A percentile compares a stretch with the other conserved stretches of the same genome.
phyloP scores from a whole-genome alignment of 2,329 filamentous ascomycete species.

The Drechslerella dactyloides region DNA sequence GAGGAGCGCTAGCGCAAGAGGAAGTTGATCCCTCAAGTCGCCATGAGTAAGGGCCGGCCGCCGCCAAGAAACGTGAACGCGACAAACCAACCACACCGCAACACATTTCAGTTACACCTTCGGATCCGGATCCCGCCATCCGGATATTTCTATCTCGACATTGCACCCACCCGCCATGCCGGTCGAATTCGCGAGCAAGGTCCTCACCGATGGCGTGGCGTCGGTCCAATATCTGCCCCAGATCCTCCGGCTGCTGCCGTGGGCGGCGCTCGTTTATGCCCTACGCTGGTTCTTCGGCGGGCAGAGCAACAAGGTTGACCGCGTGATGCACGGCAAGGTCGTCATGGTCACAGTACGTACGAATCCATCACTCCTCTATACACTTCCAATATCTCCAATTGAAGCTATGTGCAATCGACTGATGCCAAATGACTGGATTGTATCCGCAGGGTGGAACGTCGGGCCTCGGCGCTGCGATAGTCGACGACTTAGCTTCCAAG shows the following conservation, averaged over 20 bases:
- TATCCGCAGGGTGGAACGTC: slow-evolving; percentile 77
- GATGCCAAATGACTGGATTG: slow-evolving; percentile 23
- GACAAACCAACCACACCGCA: slow-evolving; percentile 16
- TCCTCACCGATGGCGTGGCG: slow-evolving; percentile 64
- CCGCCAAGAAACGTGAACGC: not conserved
- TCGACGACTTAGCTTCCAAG: slow-evolving; percentile 74
- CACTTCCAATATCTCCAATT: too few species aligned
- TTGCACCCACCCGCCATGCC: slow-evolving; percentile 62
- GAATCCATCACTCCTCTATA: not conserved
- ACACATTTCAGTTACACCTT: slow-evolving; percentile 9
- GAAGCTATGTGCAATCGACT: slow-evolving; percentile 31
- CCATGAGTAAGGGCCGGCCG: not conserved
- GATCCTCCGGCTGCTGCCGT: slow-evolving; percentile 64
- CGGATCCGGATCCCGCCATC: too few species aligned
- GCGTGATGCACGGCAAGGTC: slow-evolving; percentile 90
- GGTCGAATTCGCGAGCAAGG: slow-evolving; percentile 66
- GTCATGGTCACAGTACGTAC: slow-evolving; percentile 79
- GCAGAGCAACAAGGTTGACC: slow-evolving; percentile 74
- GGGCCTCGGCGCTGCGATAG: slow-evolving; percentile 81
- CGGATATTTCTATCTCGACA: slow-evolving; percentile 2
- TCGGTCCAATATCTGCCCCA: slow-evolving; percentile 65
- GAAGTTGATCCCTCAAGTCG: not conserved
- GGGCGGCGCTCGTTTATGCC: slow-evolving; percentile 63
- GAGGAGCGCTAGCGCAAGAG: not conserved
- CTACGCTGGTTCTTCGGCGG: slow-evolving; percentile 81